Conservation (phyloP, 2,329 filamentous ascomycete genomes). For the Whalleya microplaca region DNA sequence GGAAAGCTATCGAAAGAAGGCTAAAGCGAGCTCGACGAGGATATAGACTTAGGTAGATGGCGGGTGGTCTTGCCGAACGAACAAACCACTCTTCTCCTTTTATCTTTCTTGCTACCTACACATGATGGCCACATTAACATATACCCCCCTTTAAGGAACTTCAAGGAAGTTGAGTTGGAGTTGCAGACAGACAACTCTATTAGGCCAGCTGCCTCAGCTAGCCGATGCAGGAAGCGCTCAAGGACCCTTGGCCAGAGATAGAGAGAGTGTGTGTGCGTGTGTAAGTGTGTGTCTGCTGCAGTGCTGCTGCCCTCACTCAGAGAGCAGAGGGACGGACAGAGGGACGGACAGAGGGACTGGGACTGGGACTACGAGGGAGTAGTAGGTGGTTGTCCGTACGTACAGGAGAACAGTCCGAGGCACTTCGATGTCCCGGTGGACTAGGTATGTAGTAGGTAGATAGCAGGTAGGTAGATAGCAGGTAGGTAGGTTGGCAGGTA, state of each 20-base stretch:
- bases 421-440: constrained; percentile 3
- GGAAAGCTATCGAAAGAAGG: constrained; percentile 11
- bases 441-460: too few relatives aligned
- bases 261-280: constrained; percentile 1
- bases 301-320: not conserved
- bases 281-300: constrained; percentile 7
- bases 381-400: constrained; percentile 7
- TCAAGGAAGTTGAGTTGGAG: constrained; percentile 7
- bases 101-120: constrained; percentile 17
- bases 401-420: constrained; percentile 17
- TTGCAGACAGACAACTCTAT: constrained; percentile 16
- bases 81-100: constrained; percentile 22
- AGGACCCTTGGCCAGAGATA: constrained; percentile 15
- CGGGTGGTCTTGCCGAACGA: constrained; percentile 13
- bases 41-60: constrained; percentile 7
- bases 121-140: constrained; percentile 27
- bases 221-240: constrained; percentile 10
- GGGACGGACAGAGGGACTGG: too few relatives aligned
- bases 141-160: too few relatives aligned
- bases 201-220: constrained; percentile 2
- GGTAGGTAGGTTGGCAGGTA: too few relatives aligned
- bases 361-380: not conserved
- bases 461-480: too few relatives aligned
- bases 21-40: constrained; percentile 14
- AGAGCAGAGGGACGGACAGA: constrained; percentile 3